A percentile compares a stretch with the other conserved stretches of the same genome.
phyloP scores from a whole-genome alignment of 2,329 filamentous ascomycete species.

The Hypomyces rosellus region DNA sequence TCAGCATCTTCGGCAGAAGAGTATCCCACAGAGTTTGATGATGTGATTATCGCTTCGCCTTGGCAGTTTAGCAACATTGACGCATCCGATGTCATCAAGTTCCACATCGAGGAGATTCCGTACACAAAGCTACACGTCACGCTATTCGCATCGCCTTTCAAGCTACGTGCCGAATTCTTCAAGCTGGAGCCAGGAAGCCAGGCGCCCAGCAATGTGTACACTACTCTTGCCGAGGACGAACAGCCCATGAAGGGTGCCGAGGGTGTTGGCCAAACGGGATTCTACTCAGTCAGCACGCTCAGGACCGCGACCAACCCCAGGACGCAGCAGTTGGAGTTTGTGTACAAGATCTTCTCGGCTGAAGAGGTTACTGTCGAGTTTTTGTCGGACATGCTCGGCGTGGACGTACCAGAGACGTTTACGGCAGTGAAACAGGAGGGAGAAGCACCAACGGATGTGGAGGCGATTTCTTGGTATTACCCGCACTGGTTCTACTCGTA shows the following conservation, averaged over 20 bases:
- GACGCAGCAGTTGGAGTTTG: conserved; percentile 46
- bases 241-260: conserved; percentile 41
- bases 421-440: conserved; percentile 7
- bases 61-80: conserved; percentile 72
- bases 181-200: conserved; percentile 49
- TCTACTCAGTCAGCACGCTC: conserved; percentile 81
- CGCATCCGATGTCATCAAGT: conserved; percentile 59
- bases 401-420: conserved; percentile 38
- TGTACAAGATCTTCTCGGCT: conserved; percentile 62
- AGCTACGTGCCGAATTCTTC: conserved; percentile 69
- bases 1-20: conserved; percentile 24
- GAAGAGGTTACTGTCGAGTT: conserved; percentile 46
- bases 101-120: conserved; percentile 67
- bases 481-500: conserved; percentile 78
- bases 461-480: conserved; percentile 67
- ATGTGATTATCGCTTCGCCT: conserved; percentile 76
- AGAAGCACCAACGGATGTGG: conserved; percentile 29
- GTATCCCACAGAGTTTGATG: conserved; percentile 59
- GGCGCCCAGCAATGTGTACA: conserved; percentile 72
- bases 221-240: conserved; percentile 64
- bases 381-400: conserved; percentile 46
- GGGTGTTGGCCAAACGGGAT: conserved; percentile 66
- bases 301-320: conserved; percentile 55
- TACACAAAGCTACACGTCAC: conserved; percentile 88
- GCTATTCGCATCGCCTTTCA: conserved; percentile 71